Conservation (phyloP, 352 stramenopile species). For the Globisporangium okanoganense region DNA sequence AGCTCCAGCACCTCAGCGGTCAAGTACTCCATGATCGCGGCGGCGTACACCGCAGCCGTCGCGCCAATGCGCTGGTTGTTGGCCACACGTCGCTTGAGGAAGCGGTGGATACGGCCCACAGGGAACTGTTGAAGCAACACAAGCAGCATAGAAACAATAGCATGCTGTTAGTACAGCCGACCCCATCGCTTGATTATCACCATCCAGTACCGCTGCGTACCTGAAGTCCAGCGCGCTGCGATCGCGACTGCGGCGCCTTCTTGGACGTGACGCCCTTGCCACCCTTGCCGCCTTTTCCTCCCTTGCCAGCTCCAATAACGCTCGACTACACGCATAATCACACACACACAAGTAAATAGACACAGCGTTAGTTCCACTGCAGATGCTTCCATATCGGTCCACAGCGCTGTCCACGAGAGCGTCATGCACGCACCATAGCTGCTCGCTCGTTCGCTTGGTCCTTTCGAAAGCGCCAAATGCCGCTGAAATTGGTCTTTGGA, state of each 20-base stretch:
- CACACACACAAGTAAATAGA: neutral
- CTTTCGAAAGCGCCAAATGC: neutral
- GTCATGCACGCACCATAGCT: constrained; percentile 5
- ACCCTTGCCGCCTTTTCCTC: constrained; percentile 97
- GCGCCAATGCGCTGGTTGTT: constrained; percentile 98
- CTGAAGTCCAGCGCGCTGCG: constrained; percentile 97
- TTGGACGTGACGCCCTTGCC: constrained; percentile 99
- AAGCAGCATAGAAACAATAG: constrained; percentile 8
- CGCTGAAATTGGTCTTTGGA: neutral
- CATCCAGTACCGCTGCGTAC: constrained; percentile 23
- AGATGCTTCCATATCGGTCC: neutral
- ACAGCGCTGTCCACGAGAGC: neutral
- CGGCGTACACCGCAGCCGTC: constrained; percentile 99
- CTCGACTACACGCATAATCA: constrained; percentile 38
- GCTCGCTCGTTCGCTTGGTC: neutral
- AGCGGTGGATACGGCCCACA: constrained; percentile 99
- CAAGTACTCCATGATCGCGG: constrained; percentile 99
- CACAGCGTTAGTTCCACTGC: neutral
- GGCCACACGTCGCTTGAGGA: constrained; percentile 98
- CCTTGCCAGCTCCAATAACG: constrained; percentile 93
- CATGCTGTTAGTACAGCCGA: constrained; percentile 1
- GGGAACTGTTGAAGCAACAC: constrained; percentile 92
- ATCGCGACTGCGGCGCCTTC: constrained; percentile 98
- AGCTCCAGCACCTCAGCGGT: constrained; percentile 99
- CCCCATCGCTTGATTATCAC: neutral